Conservation (phyloP, 2,329 filamentous ascomycete genomes). For the Paraphaeosphaeria sporulosa region DNA sequence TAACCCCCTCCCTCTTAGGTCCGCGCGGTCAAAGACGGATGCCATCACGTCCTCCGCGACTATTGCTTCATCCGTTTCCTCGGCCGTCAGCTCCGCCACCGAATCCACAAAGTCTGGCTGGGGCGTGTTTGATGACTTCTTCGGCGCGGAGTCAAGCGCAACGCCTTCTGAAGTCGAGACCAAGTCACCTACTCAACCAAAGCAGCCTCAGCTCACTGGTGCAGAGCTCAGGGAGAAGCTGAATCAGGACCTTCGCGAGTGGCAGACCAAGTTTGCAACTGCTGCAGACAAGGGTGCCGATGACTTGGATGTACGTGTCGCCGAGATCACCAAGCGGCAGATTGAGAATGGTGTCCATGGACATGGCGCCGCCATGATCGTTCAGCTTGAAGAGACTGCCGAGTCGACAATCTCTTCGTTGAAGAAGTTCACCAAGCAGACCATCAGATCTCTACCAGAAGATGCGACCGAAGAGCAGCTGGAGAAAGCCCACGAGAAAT, state of each 20-base stretch:
- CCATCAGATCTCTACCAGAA: conserved; percentile 64
- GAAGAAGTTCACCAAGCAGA: conserved; percentile 69
- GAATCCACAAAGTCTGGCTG: conserved; percentile 38
- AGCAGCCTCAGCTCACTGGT: conserved; percentile 36
- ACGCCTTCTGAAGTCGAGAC: conserved; percentile 25
- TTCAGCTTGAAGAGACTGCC: conserved; percentile 73
- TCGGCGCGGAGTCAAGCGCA: conserved; percentile 34
- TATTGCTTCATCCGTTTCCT: conserved; percentile 37
- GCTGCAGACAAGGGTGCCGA: conserved; percentile 85
- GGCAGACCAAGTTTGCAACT: conserved; percentile 87
- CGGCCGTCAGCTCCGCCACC: conserved; percentile 29
- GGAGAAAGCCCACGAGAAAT: conserved; percentile 60
- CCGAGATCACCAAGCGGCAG: conserved; percentile 77
- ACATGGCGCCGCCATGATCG: conserved; percentile 71
- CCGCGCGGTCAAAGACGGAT: conserved; percentile 23
- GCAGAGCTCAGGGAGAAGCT: conserved; percentile 67
- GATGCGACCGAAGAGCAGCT: conserved; percentile 62
- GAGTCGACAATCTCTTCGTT: conserved; percentile 69
- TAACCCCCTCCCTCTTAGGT: conserved; percentile 18
- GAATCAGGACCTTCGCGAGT: conserved; percentile 77
- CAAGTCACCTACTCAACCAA: conserved; percentile 24
- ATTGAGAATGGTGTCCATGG: conserved; percentile 70
- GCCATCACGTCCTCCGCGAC: conserved; percentile 29
- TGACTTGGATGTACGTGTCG: conserved; percentile 68
- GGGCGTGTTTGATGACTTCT: conserved; percentile 40